phyloP scores from a whole-genome alignment of 305 asterid genomes.

The Solanum hybrid region DNA sequence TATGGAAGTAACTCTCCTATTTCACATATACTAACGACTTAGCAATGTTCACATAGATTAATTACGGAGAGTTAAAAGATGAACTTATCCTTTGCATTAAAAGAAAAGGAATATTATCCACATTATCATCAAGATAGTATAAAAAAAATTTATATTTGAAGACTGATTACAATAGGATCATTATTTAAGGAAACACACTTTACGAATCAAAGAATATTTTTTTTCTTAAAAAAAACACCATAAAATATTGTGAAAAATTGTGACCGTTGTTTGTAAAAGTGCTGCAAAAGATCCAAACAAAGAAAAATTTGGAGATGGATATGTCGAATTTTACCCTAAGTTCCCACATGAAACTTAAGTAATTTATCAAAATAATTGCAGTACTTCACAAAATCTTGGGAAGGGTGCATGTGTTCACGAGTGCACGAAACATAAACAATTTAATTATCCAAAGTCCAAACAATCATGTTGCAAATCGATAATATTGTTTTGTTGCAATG shows the following conservation, averaged over 20 bases:
- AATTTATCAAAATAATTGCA: neutral
- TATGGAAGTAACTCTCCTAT: too few species aligned
- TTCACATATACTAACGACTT: too few species aligned
- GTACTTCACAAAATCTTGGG: neutral
- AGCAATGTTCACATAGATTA: too few species aligned
- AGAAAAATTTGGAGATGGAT: neutral
- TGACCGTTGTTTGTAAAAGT: neutral
- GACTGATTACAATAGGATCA: neutral
- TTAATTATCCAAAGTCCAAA: neutral
- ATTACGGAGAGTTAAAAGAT: too few species aligned
- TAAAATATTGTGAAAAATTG: neutral
- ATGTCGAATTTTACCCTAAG: neutral
- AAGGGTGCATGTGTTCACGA: neutral
- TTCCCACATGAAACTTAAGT: neutral
- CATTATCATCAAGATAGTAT: neutral
- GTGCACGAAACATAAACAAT: neutral
- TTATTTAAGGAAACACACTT: neutral
- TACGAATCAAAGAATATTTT: neutral
- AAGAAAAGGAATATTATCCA: too few species aligned
- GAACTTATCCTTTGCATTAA: too few species aligned
- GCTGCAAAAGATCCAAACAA: neutral
- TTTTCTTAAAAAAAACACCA: neutral
- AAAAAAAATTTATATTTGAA: neutral
- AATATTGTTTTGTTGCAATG: slow-evolving; percentile 50
- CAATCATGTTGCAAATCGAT: slow-evolving; percentile 46